Evolutionary conservation across 352 stramenopile genomes (phyloP), one percentile per base, ranked within the genome.

Genomic region (Globisporangium barbulae): DNA sequence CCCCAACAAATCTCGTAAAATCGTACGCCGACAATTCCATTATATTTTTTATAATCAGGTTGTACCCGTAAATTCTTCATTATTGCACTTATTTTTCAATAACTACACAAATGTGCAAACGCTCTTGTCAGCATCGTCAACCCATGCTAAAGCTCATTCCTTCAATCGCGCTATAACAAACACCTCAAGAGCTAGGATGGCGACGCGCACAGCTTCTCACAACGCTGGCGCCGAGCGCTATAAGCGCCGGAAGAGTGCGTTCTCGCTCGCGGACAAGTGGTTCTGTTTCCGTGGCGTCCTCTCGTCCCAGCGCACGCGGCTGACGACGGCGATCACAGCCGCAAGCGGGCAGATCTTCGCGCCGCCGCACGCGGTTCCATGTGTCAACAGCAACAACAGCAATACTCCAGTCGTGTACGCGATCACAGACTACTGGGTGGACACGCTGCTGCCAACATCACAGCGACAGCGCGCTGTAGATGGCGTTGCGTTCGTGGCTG

Each of bases 381-480:
- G 13, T 28, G 9, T 1, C 33, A 52, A 17, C 10, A 33, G 49
- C 42, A 31, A 39, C 47, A 53, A 2, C 21, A 48, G 10, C 48
- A 54, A 0, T 25, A 47, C 15, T 35, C 37, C 10, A 15, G 31
- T 45, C 19, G 59, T 89, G 37, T 77, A 78, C 47, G 70, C 85
- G 52, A 39, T 89, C 31, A 86, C 73, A 2, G 74, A 76, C 64
- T 88, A 81, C 67, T 86, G 81, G 81, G 67, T 71, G 15, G 74
- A 85, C 30, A 61, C 57, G 12, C 25, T 67, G 17, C 53, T 39
- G 22, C n/a, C 22, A 21, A 53, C 6, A 3, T 19, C 25, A 2
- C 30, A 31, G 4, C 33, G 30, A n/a, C 54, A 42, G 3, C 31
- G 17, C 41, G 52, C 31, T 45, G 35, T 22, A 30, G 15, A 35